phyloP scores from a whole-genome alignment of 176 grass and related monocot species.

The Juncus inflexus region DNA sequence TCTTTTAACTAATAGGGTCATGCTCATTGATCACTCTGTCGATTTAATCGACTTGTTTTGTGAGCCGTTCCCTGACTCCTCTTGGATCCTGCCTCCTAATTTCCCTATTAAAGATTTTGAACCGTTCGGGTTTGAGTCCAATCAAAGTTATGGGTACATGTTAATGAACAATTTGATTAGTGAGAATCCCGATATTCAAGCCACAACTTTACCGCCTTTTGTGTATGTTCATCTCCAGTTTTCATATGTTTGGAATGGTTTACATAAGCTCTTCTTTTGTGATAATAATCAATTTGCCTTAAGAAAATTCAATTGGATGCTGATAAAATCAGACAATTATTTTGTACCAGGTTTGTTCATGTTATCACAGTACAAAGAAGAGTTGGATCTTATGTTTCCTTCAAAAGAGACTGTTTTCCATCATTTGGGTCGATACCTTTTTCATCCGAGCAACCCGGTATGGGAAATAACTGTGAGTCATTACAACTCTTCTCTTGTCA shows the following conservation, averaged over 20 bases:
- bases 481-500: slow-evolving; percentile 51
- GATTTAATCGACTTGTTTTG: slow-evolving; percentile 37
- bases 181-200: slow-evolving; percentile 4
- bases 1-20: slow-evolving; percentile 30
- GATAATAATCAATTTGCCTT: slow-evolving; percentile 55
- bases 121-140: not conserved
- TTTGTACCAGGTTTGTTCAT: slow-evolving; percentile 58
- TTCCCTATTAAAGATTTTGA: slow-evolving; percentile 36
- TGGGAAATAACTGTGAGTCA: slow-evolving; percentile 49
- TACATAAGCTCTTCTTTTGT: slow-evolving; percentile 55
- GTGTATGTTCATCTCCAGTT: slow-evolving; percentile 48
- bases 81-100: slow-evolving; percentile 31
- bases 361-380: slow-evolving; percentile 48
- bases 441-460: slow-evolving; percentile 60
- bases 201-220: slow-evolving; percentile 39
- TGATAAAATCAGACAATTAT: slow-evolving; percentile 63
- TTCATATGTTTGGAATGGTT: slow-evolving; percentile 28
- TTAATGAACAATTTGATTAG: slow-evolving; percentile 14
- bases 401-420: slow-evolving; percentile 57
- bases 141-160: slow-evolving; percentile 40
- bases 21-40: slow-evolving; percentile 19
- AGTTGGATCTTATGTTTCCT: slow-evolving; percentile 67
- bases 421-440: slow-evolving; percentile 65
- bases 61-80: slow-evolving; percentile 33
- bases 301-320: slow-evolving; percentile 51